These are phyloP conservation scores for Aphanoascus verrucosus DNA, from an alignment of 2,329 filamentous ascomycete species.

Conservation along the genomic window DNA sequence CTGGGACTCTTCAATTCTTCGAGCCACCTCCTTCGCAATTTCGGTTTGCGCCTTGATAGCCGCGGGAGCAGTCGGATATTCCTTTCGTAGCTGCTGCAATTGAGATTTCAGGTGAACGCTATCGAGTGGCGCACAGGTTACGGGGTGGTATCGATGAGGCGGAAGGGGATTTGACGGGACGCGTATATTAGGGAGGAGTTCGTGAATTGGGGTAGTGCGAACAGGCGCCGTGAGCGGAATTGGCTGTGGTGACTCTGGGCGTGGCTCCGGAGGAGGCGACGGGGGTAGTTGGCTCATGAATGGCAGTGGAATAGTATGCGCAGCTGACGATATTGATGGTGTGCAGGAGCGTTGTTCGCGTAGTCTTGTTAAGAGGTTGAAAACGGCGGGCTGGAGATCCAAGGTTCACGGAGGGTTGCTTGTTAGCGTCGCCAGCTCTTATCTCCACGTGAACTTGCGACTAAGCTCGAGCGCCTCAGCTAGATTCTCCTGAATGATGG, in stretches of 20 bases:
- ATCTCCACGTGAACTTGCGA: constrained; percentile 6
- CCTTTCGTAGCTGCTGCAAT: constrained; percentile 28
- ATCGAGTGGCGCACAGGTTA: constrained; percentile 30
- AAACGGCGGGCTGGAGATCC: background rate
- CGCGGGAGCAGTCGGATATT: constrained; percentile 28
- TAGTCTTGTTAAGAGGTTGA: background rate
- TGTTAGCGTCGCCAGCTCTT: background rate
- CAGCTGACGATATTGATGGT: background rate
- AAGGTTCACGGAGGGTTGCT: background rate
- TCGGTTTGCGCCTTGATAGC: constrained; percentile 31
- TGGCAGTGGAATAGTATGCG: background rate
- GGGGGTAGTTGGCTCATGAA: constrained; percentile 24
- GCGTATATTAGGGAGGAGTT: constrained; percentile 30
- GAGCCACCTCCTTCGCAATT: constrained; percentile 29
- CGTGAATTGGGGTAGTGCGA: constrained; percentile 33
- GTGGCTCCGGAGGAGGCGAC: constrained; percentile 29
- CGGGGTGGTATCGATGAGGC: constrained; percentile 29
- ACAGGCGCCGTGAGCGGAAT: constrained; percentile 28
- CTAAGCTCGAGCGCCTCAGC: background rate
- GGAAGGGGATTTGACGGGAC: constrained; percentile 29
- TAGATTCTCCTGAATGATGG: background rate
- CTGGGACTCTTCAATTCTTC: constrained; percentile 29
- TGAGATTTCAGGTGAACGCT: constrained; percentile 23
- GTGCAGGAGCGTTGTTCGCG: background rate
- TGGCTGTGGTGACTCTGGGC: constrained; percentile 15